Evolutionary conservation across 495 filamentous ascomycete genomes (phyloP), one percentile per base, ranked within the genome.

Genomic region (Aspergillus sclerotioniger): DNA sequence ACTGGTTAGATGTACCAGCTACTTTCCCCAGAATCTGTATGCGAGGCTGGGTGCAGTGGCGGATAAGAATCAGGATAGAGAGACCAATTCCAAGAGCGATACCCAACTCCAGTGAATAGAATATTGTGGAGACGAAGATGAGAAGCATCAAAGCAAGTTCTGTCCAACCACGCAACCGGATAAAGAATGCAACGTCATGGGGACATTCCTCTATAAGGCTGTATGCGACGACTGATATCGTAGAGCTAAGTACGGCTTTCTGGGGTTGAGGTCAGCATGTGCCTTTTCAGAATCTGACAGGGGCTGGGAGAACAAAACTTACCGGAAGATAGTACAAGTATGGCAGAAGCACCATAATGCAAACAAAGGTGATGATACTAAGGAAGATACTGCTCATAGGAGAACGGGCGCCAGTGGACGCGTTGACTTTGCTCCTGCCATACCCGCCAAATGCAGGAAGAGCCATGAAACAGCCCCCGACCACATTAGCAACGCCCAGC

Each of bases 1-100:
- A 98, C 47, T 85, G 82, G 57, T 84, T 74, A 8, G 66, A 62
- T 8, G 90, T 92, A 19, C 90, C 91, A 5, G 90, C 87, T 2
- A 96, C 84, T 46, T 92, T 88, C 32, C 95, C 95, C 0, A 99
- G 81, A 67, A 99, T 99, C 74, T 98, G 93, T 64, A 99, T 99
- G 29, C 94, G 89, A 5, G 94, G 91, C 43, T 91, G 86, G 1
- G 95, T 97, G 21, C 85, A 82, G 70, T 97, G 91, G 47, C 87
- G 87, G 66, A 99, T 90, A 33, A 98, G 88, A 37, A 90, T 88
- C 33, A 99, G 80, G 33, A 97, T 79, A 8, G 91, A 96, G 1
- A 96, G 77, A 6, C 90, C 91, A 59, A 96, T 88, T 8, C 92
- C 92, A 16, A 94, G 83, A 16, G 90, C 92, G 69, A 97, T 96